Conservation (phyloP, 2,329 filamentous ascomycete genomes). For the Cercospora sojina region DNA sequence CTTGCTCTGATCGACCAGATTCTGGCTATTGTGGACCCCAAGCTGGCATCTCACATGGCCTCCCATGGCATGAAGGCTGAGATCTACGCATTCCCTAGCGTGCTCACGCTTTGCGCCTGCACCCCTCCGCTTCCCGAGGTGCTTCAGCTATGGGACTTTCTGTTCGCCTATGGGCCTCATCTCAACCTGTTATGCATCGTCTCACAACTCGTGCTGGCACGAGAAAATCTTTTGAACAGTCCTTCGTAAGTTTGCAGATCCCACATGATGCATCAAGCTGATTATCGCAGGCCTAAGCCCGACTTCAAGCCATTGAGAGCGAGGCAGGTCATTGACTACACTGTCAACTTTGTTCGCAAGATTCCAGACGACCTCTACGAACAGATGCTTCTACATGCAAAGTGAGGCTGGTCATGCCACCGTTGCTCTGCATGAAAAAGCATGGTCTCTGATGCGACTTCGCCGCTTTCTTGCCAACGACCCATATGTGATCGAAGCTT, state of each 20-base stretch:
- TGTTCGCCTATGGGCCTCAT: slow-evolving; percentile 94
- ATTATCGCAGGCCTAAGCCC: slow-evolving; percentile 69
- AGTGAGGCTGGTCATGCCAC: slow-evolving; percentile 47
- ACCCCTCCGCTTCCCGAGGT: slow-evolving; percentile 94
- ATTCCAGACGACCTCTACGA: slow-evolving; percentile 88
- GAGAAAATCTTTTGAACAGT: slow-evolving; percentile 78
- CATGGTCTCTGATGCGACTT: neutral
- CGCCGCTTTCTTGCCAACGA: neutral
- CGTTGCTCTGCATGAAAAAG: neutral
- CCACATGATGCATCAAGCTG: neutral
- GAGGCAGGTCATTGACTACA: slow-evolving; percentile 53
- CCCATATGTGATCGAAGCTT: neutral
- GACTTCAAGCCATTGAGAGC: slow-evolving; percentile 39
- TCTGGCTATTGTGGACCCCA: slow-evolving; percentile 84
- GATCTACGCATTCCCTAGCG: slow-evolving; percentile 94
- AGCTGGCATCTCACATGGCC: slow-evolving; percentile 78
- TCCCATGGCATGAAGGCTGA: slow-evolving; percentile 86
- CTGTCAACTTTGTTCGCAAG: slow-evolving; percentile 81
- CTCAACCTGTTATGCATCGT: slow-evolving; percentile 96
- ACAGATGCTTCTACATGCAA: slow-evolving; percentile 84
- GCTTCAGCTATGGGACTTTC: slow-evolving; percentile 89
- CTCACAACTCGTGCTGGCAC: slow-evolving; percentile 85
- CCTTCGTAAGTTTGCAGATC: slow-evolving; percentile 63
- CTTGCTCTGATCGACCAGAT: slow-evolving; percentile 89
- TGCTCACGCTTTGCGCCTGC: slow-evolving; percentile 91